Conservation (phyloP, 2,329 filamentous ascomycete genomes). For the Aspergillus sp. region DNA sequence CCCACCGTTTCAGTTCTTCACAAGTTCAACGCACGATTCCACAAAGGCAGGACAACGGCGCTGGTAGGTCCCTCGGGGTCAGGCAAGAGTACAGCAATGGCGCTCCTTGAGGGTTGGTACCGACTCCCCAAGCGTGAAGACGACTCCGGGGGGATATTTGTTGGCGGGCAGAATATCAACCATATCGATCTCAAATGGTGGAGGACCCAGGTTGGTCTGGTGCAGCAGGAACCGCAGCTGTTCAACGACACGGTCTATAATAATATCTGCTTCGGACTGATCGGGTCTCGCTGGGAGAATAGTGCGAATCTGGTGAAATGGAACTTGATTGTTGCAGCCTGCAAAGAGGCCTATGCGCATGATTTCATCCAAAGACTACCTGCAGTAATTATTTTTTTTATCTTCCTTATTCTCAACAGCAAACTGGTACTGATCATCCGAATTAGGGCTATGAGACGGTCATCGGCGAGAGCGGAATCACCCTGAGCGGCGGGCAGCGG, state of each 20-base stretch:
- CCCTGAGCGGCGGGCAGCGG: slow-evolving; percentile 92
- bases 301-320: slow-evolving; percentile 63
- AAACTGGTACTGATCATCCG: not conserved
- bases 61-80: slow-evolving; percentile 47
- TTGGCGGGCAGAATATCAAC: slow-evolving; percentile 81
- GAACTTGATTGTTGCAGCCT: slow-evolving; percentile 70
- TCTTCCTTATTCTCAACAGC: not conserved
- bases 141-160: slow-evolving; percentile 63
- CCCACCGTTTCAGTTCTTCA: slow-evolving; percentile 88
- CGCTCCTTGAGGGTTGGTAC: slow-evolving; percentile 52
- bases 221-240: slow-evolving; percentile 69
- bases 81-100: slow-evolving; percentile 48
- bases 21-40: slow-evolving; percentile 73
- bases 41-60: slow-evolving; percentile 56
- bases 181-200: slow-evolving; percentile 86
- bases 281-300: slow-evolving; percentile 70
- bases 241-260: slow-evolving; percentile 86
- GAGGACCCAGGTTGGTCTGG: slow-evolving; percentile 85
- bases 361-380: slow-evolving; percentile 82
- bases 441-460: slow-evolving; percentile 83
- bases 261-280: slow-evolving; percentile 87
- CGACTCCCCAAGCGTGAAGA: slow-evolving; percentile 16
- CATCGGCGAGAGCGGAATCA: slow-evolving; percentile 88
- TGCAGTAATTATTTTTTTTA: not conserved
- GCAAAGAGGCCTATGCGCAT: slow-evolving; percentile 88